Evolutionary conservation across 2,329 filamentous ascomycete genomes (phyloP), one percentile per base, ranked within the genome.

Genomic region (Colletotrichum higginsianum): DNA sequence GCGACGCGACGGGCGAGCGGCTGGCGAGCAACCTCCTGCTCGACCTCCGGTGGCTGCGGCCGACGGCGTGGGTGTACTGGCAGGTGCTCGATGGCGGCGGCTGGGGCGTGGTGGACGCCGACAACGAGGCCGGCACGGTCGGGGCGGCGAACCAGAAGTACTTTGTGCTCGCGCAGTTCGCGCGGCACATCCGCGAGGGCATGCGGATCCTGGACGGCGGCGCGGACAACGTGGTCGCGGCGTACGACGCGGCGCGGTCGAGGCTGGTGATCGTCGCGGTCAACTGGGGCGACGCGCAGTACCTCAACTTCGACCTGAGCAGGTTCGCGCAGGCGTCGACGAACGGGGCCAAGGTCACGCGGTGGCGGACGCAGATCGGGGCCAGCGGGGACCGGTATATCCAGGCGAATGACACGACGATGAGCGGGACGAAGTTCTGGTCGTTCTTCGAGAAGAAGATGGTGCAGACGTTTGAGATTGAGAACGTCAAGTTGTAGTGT

Each of bases 21-120:
- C 76, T 85, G 12, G 80, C 75, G 11, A 79, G 75, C 60, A 82
- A 83, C 66, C 73, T 84, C 53, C 71, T 84, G 40, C 78, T 84
- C 12, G 83, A 85, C 76, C 79, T 85, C 61, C 75, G 77, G 47
- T 83, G 78, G 79, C 76, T 85, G 38, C 79, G 78, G 61, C 83
- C 83, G 2, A 83, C 80, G 1, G 83, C 79, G 11, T 85, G 83
- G 83, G 79, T 82, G n/a, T 84, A 84, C 75, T 85, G 83, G 83
- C 83, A 84, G 74, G 80, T 79, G 7, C 74, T 84, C 16, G 83
- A 85, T 67, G 79, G 77, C 12, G 76, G 78, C 13, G 82, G 82
- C 16, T 85, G 83, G 83, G 83, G 83, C 0, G 73, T 85, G 8
- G 77, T 85, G 57, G 79, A 81, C 15, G 83, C 78, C 3, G 79